phyloP scores from a whole-genome alignment of 306 rosid genomes.

The Amphicarpaea edgeworthii region DNA sequence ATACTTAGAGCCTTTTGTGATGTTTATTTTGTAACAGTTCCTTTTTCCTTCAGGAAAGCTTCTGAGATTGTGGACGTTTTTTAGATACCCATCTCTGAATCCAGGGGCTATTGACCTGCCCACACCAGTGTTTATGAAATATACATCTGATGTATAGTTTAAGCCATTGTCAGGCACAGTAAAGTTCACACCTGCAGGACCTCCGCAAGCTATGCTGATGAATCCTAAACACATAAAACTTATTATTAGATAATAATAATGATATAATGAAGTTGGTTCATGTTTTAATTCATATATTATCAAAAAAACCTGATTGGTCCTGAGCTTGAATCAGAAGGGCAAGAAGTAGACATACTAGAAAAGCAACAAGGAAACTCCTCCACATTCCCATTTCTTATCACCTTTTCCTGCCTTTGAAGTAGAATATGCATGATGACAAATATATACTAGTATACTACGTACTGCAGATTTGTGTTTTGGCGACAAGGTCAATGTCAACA shows the following conservation, averaged over 20 bases:
- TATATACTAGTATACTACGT: background rate
- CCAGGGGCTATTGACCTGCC: slow-evolving; percentile 14
- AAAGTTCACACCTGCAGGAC: slow-evolving; percentile 33
- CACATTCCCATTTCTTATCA: slow-evolving; percentile 28
- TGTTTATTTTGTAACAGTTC: slow-evolving; percentile 58
- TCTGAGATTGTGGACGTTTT: slow-evolving; percentile 46
- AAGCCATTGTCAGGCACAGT: too few relatives aligned
- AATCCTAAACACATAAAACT: slow-evolving; percentile 42
- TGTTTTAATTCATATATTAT: slow-evolving; percentile 2
- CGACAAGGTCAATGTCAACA: background rate
- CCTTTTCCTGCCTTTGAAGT: background rate
- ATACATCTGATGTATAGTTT: slow-evolving; percentile 55
- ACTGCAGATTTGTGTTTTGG: background rate
- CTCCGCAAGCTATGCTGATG: slow-evolving; percentile 63
- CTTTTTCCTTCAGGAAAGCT: slow-evolving; percentile 60
- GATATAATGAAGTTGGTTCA: background rate
- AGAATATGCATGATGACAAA: too few relatives aligned
- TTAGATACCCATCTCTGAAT: background rate
- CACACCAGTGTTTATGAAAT: slow-evolving; percentile 48
- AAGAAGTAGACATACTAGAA: slow-evolving; percentile 26
- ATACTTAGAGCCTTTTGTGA: slow-evolving; percentile 40
- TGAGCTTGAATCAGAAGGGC: slow-evolving; percentile 49
- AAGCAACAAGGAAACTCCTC: slow-evolving; percentile 6
- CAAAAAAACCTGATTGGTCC: slow-evolving; percentile 64
- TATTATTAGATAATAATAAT: background rate